Percentiles rank a stretch among this genome's conserved stretches.
phyloP scores from a whole-genome alignment of 148 eudicot species.

The Beta vulgaris region DNA sequence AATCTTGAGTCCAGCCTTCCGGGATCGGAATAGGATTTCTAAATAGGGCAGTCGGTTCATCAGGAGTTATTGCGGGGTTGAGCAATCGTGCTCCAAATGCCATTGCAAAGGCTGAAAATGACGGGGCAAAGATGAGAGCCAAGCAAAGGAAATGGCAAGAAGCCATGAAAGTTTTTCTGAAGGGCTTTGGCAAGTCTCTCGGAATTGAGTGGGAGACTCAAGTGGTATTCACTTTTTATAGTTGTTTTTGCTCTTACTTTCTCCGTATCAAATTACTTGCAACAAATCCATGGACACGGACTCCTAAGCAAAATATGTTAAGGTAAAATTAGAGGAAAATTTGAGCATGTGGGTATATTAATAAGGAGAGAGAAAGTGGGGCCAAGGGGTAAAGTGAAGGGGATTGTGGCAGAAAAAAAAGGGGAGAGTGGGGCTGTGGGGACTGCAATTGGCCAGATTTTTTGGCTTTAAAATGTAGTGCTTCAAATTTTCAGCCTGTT shows the following conservation, averaged over 20 bases:
- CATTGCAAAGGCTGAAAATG: neutral
- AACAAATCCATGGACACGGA: no score
- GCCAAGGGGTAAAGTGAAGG: no score
- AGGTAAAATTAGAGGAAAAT: no score
- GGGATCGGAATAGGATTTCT: neutral
- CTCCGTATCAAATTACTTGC: no score
- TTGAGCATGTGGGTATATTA: no score
- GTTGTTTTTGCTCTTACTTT: neutral
- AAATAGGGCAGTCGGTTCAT: neutral
- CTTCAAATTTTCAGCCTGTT: no score
- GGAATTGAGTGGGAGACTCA: neutral
- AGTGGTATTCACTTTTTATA: slow-evolving; percentile 9
- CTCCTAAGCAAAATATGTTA: no score
- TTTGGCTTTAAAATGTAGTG: no score
- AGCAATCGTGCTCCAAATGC: slow-evolving; percentile 11
- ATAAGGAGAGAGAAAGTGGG: no score
- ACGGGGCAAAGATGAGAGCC: slow-evolving; percentile 6
- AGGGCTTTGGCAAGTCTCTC: neutral
- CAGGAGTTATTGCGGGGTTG: neutral
- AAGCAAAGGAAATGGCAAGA: slow-evolving; percentile 12
- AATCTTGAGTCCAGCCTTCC: neutral
- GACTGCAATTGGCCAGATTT: no score
- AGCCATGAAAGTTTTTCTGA: slow-evolving; percentile 7
- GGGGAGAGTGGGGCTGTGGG: no score
- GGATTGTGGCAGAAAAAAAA: no score